Evolutionary conservation across 495 filamentous ascomycete species (phyloP), one percentile per base, ranked within the genome.

Genomic region (Neurospora sp.): DNA sequence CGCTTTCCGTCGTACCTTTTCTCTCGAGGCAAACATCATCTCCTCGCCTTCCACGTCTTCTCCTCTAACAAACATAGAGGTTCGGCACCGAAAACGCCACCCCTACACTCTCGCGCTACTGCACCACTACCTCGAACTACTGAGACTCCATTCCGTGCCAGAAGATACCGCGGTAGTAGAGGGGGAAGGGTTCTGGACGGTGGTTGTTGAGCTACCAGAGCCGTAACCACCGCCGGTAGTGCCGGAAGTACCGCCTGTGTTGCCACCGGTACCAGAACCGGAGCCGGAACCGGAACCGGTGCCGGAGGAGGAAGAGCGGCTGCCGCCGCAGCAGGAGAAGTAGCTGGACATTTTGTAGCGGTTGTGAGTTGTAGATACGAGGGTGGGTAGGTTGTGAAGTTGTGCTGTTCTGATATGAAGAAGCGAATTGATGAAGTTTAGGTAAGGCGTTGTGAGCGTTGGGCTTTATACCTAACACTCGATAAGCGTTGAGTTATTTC

Each of bases 1-100:
- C 40, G 5, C 14, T 42, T 17, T 17, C 40, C 5, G 14, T 42
- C 5, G 5, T 8, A 42, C 0, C 42, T 45, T 45, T 45, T 4
- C 8, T 37, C 31, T 35, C 31, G 31, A 35, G 31, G 31, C 31
- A 35, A 35, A 35, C 0, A 20, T 17, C n/a, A 4, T 4, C 35
- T 0, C 4, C 31, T 20, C 42, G 0, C 7, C 42, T 45, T 9
- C 42, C 17, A 45, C 16, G 3, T n/a, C 31, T 22, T 48, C 1
- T 22, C 1, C 44, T 0, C n/a, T 1, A 4, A 10, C 44, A 22
- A 12, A 10, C 8, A 48, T 0, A 1, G 1, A 22, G 3, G 0
- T 5, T 48, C n/a, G n/a, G n/a, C n/a, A 48, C 8, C 44, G 8
- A 48, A 8, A 48, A 20, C 44, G 8, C 8, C 44, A 48, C 44